phyloP scores from a whole-genome alignment of 805 yeast genomes.

The Limtongozyma cylindracea region DNA sequence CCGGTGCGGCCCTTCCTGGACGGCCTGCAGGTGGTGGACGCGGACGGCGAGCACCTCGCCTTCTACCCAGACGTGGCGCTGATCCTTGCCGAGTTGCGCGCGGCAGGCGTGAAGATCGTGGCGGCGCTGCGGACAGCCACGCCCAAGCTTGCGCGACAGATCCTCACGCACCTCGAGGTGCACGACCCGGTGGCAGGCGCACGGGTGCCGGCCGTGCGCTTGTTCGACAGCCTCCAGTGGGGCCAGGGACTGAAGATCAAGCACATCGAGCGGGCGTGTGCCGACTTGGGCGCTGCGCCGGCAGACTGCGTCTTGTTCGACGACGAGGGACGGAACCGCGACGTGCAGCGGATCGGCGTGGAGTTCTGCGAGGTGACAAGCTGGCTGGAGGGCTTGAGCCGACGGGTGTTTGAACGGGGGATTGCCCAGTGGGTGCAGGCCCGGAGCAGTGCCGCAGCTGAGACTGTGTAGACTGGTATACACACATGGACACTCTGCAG shows the following conservation, averaged over 20 bases:
- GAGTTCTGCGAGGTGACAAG: conserved; percentile 38
- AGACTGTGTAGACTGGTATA: too few relatives aligned
- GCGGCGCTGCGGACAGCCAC: conserved; percentile 66
- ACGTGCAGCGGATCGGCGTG: conserved; percentile 49
- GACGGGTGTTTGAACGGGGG: conserved; percentile 23
- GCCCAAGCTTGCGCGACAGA: conserved; percentile 48
- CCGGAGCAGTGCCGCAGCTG: too few relatives aligned
- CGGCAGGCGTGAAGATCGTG: conserved; percentile 21
- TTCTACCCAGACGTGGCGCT: conserved; percentile 46
- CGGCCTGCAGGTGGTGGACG: too few relatives aligned
- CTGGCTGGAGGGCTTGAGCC: conserved; percentile 28
- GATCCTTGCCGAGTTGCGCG: conserved; percentile 26
- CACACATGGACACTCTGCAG: too few relatives aligned
- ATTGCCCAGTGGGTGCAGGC: conserved; percentile 13
- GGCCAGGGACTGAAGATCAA: conserved; percentile 35
- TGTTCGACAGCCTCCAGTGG: conserved; percentile 40
- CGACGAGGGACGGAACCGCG: conserved; percentile 58
- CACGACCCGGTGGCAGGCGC: too few relatives aligned
- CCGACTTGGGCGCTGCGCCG: conserved; percentile 18
- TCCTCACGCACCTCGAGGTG: conserved; percentile 26
- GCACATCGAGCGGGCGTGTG: conserved; percentile 25
- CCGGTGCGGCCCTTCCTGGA: too few relatives aligned
- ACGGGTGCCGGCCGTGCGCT: conserved; percentile 21
- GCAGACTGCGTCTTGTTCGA: conserved; percentile 52
- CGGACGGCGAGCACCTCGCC: conserved; percentile 23